phyloP scores from a whole-genome alignment of 2,329 filamentous ascomycete genomes.

The Exophiala sp. region DNA sequence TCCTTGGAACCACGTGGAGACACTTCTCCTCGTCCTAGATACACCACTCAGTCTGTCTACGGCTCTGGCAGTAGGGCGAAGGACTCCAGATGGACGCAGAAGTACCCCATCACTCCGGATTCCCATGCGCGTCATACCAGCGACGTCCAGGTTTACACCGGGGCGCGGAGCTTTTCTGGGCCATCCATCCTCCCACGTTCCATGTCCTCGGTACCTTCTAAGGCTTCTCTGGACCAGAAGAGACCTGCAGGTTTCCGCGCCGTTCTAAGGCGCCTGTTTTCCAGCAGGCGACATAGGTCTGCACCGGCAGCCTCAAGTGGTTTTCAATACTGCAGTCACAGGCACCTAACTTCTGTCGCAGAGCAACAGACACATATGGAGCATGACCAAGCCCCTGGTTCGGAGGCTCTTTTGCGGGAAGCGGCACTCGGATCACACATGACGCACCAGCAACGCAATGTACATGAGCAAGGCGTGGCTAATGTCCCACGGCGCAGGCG shows the following conservation, averaged over 20 bases:
- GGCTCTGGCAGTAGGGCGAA: slow-evolving; percentile 5
- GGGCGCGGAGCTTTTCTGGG: slow-evolving; percentile 16
- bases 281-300: slow-evolving; percentile 24
- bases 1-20: slow-evolving; percentile 22
- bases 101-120: slow-evolving; percentile 12
- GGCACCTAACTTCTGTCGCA: slow-evolving; percentile 13
- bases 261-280: slow-evolving; percentile 27
- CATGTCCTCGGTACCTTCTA: slow-evolving; percentile 27
- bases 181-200: slow-evolving; percentile 23
- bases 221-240: slow-evolving; percentile 21
- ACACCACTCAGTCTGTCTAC: slow-evolving; percentile 7
- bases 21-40: slow-evolving; percentile 4
- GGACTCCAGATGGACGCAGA: slow-evolving; percentile 19
- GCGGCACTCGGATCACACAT: slow-evolving; percentile 26
- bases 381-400: slow-evolving; percentile 6
- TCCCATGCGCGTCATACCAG: slow-evolving; percentile 20
- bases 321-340: slow-evolving; percentile 13
- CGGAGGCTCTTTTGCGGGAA: slow-evolving; percentile 4
- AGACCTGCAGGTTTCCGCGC: slow-evolving; percentile 23
- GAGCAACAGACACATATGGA: slow-evolving; percentile 9
- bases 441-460: slow-evolving; percentile 8
- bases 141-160: slow-evolving; percentile 7
- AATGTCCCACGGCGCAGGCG: slow-evolving; percentile 26
- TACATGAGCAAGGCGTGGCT: slow-evolving; percentile 6
- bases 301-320: slow-evolving; percentile 9